Base-by-base conservation (phyloP, 2,329 filamentous ascomycete species). In the Escovopsis sp. region DNA sequence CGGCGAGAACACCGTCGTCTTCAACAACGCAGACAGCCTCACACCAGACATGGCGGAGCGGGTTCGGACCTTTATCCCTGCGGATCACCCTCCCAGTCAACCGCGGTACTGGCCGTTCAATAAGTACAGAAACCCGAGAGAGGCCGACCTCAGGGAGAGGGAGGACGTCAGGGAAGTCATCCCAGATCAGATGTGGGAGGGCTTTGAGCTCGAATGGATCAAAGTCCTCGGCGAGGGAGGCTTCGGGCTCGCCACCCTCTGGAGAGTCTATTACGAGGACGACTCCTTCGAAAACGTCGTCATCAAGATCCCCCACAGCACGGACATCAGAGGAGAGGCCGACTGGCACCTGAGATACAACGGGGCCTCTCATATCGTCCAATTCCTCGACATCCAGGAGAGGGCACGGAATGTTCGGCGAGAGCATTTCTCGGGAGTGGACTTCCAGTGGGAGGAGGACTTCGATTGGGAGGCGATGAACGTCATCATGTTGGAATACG, bases 401-500 rank as follows among this genome's bases (percentile, higher is more conserved):
- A 35, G 48, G 10, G 49, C 47, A n/a, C 31, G 37, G 39, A 20
- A 7, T 12, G 42, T 46, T 27, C 48, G 42, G 2, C 15, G 40
- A 12, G 20, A 11, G 25, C 49, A 46, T 38, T 43, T 16, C 27
- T 39, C 4, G 20, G 11, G 39, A 16, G 2, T 25, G 32, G 10
- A 36, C 31, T 27, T 29, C 38, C 11, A 9, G 32, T 35, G 29
- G 16, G 43, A 38, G 3, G 2, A 33, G 25, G 20, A 31, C 14
- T 44, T 44, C 27, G n/a, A 9, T n/a, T 39, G n/a, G 6, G 32
- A n/a, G 16, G 20, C 39, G 10, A 27, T 41, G n/a, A 16, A 45
- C 4, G 47, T 50, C 14, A 38, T 57, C 29, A 44, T 57, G 2
- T 39, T 58, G 32, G 57, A 60, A 39, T 53, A 49, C 41, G 45